A percentile compares a stretch with the other conserved stretches of the same genome.
Conservation (phyloP, 331 rosid species). For the Cydonia oblonga region DNA sequence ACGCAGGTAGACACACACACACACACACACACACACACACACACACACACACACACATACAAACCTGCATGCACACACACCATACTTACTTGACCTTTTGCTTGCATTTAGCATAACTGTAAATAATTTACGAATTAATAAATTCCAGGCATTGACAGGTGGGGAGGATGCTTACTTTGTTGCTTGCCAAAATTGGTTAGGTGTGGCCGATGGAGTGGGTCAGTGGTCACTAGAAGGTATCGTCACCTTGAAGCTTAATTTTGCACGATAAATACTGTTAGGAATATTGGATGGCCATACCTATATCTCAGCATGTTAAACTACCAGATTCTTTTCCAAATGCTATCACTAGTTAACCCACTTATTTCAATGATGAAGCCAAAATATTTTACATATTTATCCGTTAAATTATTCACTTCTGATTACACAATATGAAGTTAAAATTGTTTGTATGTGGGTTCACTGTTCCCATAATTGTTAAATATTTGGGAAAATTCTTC, state of each 20-base stretch:
- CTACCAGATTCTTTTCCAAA: not conserved
- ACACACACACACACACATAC: not conserved
- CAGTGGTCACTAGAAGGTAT: constrained; percentile 76
- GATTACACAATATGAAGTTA: not conserved
- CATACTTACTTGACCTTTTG: not conserved
- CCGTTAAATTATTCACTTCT: not conserved
- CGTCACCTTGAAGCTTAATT: not conserved
- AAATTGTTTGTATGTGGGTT: not conserved
- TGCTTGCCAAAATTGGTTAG: constrained; percentile 50
- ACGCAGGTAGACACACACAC: not conserved
- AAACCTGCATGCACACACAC: not conserved
- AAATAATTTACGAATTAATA: constrained; percentile 34
- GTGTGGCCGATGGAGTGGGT: constrained; percentile 74
- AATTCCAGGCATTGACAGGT: constrained; percentile 63
- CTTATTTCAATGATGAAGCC: not conserved
- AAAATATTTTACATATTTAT: too few relatives aligned
- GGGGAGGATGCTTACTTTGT: constrained; percentile 63
- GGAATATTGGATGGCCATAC: not conserved
- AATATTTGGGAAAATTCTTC: too few relatives aligned
- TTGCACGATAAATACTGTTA: not conserved
- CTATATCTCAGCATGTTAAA: not conserved
- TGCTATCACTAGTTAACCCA: not conserved
- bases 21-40: not conserved
- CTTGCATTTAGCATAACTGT: constrained; percentile 11
- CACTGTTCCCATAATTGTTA: not conserved